Base-by-base conservation (phyloP, 2,329 filamentous ascomycete genomes). In the Reticulascus tulasneorum region DNA sequence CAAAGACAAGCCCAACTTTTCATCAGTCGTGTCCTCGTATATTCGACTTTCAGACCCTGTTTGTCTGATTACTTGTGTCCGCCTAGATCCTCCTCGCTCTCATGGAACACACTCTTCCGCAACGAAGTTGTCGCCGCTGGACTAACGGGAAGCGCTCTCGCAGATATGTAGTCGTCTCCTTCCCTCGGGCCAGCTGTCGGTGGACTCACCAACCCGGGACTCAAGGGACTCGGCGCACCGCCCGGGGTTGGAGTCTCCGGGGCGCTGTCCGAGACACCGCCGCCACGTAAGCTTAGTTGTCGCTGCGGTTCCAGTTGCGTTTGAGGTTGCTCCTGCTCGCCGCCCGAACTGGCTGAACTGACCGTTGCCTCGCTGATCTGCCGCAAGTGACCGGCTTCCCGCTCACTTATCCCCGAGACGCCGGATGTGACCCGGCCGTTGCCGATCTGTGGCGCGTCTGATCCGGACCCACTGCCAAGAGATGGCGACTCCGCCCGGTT, bases 321-420 rank as follows among this genome's bases (percentile, higher is more conserved):
- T 5, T 29, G 21, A 13, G 23, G 11, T 4, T 20, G 18, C 24
- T 29, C 23, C 11, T 27, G 35, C 17, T 35, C 38, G 12, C 35
- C 42, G 2, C 39, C 33, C 22, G 30, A 37, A 3, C 39, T 38
- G 12, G 37, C 21, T 22, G 61, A 63, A 38, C 56, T 62, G 17
- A 67, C 59, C 3, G 62, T 67, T 2, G 53, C 52, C 40, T 65
- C 62, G 50, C 65, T 69, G 28, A 63, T 54, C 24, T 67, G 58
- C 3, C 67, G 57, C 35, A 67, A 45, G 37, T 70, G 67, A 9
- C 55, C 40, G 10, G 55, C 46, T 16, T 68, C 62, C 9, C 57
- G 53, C 23, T 67, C 63, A 47, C 60, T 67, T 19, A 69, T 43
- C 20, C 56, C 56, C 12, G 64, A 69, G 12, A 69, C 49, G 33